phyloP scores from a whole-genome alignment of 768 basidiomycete species.

The Phaffia tasmanica region DNA sequence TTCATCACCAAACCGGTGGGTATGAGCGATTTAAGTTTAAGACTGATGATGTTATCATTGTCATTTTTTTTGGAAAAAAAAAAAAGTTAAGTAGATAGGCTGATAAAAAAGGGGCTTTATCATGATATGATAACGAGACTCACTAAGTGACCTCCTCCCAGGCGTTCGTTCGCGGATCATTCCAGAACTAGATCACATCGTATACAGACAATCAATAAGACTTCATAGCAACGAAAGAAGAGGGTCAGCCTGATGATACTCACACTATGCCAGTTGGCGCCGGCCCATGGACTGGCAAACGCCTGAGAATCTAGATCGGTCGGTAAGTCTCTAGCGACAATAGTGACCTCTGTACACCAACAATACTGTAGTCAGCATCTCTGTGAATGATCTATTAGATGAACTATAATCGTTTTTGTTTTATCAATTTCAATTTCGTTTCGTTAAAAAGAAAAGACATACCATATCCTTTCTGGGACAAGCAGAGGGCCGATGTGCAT shows the following conservation, averaged over 20 bases:
- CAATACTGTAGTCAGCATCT: too few relatives aligned
- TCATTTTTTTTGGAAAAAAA: too few relatives aligned
- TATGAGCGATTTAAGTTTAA: conserved; percentile 16
- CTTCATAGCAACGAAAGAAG: neutral
- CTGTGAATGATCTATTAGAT: too few relatives aligned
- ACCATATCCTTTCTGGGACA: conserved; percentile 16
- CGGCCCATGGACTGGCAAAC: neutral
- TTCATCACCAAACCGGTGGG: conserved; percentile 19
- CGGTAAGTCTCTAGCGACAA: conserved; percentile 21
- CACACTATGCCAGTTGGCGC: conserved; percentile 18
- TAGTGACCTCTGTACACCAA: conserved; percentile 1
- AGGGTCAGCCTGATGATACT: conserved; percentile 2
- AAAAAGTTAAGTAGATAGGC: neutral
- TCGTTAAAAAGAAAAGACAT: too few relatives aligned
- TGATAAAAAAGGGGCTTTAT: neutral
- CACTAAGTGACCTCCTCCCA: conserved; percentile 20
- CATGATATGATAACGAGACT: neutral
- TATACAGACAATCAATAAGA: neutral
- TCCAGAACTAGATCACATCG: conserved; percentile 10
- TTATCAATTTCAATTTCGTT: too few relatives aligned
- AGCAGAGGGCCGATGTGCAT: conserved; percentile 14
- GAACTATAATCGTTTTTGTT: too few relatives aligned
- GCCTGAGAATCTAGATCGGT: conserved; percentile 13
- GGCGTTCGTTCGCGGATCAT: conserved; percentile 12
- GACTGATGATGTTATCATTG: neutral